phyloP scores from a whole-genome alignment of 139 green algal genomes.

The Yamagishiella unicocca region DNA sequence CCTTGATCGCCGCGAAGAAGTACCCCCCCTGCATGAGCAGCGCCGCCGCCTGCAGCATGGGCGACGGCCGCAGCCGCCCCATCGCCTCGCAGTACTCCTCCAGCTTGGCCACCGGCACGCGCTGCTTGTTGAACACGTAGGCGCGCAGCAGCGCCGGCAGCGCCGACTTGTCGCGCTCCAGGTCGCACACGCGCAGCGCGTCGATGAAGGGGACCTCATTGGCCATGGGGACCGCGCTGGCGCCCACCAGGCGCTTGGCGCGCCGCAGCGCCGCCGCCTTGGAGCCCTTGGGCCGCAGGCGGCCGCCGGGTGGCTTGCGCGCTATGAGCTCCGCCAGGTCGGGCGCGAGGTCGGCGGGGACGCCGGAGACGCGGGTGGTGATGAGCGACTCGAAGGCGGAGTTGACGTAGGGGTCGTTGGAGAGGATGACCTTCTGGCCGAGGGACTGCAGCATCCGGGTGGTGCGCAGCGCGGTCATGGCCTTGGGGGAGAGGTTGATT shows the following conservation, averaged over 20 bases:
- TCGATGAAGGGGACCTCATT: constrained; percentile 59
- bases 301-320: constrained; percentile 36
- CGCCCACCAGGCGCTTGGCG: constrained; percentile 50
- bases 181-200: constrained; percentile 55
- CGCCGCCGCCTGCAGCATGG: constrained; percentile 47
- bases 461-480: constrained; percentile 39
- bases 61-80: constrained; percentile 16
- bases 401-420: constrained; percentile 56
- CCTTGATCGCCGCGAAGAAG: constrained; percentile 58
- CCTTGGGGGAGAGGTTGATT: constrained; percentile 34
- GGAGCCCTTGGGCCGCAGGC: constrained; percentile 44
- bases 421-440: constrained; percentile 55
- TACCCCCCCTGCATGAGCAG: constrained; percentile 56
- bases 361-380: constrained; percentile 18
- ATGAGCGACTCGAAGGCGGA: constrained; percentile 56
- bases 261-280: constrained; percentile 54
- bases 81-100: constrained; percentile 54
- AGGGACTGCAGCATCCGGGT: constrained; percentile 49
- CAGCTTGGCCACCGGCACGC: constrained; percentile 30
- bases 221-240: constrained; percentile 16
- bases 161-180: constrained; percentile 31
- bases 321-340: constrained; percentile 43
- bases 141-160: constrained; percentile 47
- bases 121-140: constrained; percentile 52
- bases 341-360: constrained; percentile 39